Conservation (phyloP, 169 alveolate genomes). For the Perkinsus olseni region DNA sequence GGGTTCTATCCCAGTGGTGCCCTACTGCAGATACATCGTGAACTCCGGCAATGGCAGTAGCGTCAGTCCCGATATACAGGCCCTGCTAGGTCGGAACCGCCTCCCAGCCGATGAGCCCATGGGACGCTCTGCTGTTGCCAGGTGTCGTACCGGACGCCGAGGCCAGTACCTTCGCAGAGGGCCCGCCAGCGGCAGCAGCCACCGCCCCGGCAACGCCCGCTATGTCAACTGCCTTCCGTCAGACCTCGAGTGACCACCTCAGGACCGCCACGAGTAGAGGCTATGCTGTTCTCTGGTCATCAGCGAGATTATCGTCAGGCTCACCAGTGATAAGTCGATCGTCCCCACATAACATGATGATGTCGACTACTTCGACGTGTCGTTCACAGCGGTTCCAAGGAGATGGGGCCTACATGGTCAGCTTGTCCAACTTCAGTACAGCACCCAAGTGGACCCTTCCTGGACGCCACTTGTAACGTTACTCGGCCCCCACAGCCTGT, state of each 20-base stretch:
- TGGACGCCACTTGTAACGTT: background rate
- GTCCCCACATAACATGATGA: background rate
- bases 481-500: no score
- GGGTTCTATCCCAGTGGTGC: background rate
- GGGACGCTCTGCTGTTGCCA: background rate
- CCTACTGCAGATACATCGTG: background rate
- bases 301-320: background rate
- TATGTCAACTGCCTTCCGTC: background rate
- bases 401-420: background rate
- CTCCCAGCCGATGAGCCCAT: background rate
- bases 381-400: background rate
- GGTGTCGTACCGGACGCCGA: background rate
- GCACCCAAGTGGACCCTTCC: background rate
- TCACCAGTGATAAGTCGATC: background rate
- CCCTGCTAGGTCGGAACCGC: background rate
- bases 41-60: background rate
- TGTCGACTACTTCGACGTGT: background rate
- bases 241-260: background rate
- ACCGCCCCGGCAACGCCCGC: background rate
- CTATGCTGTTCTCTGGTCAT: background rate
- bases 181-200: background rate
- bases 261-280: background rate
- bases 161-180: background rate
- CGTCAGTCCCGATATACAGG: background rate
- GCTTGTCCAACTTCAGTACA: background rate